Base-by-base conservation (phyloP, 805 yeast species). In the Yamadazyma nakazawae region DNA sequence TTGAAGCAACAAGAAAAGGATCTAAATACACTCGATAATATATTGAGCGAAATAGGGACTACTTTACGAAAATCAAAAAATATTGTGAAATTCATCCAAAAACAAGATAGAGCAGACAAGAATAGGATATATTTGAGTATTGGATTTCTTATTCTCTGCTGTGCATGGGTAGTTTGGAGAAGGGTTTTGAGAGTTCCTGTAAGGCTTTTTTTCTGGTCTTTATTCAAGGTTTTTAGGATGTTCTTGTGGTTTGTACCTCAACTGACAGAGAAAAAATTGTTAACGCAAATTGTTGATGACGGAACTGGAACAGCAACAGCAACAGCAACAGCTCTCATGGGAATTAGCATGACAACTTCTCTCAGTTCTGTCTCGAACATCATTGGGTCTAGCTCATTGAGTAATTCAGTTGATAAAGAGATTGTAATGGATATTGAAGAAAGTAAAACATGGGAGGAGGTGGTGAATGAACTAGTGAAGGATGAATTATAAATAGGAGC, bases 31-130 rank as follows among this genome's bases (percentile, higher is more conserved):
- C 61, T 78, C 46, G 72, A 78, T 45, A 68, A 68, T 12, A 69
- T 71, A 42, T 70, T 75, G 53, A 45, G 60, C 11, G 63, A 61
- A 16, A 74, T 79, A 56, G 68, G 67, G 18, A 66, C 63, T 34
- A 56, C 78, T 7, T 57, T 79, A 32, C 54, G 61, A 41, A 70
- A 63, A 43, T 74, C 81, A 0, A 69, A 67, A 39, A 68, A 68
- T 19, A 67, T 79, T 35, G 81, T 79, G 35, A 69, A 67, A 51
- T 69, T 74, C 41, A 78, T 79, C 36, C 81, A 79, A 50, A 76
- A 74, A 52, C 76, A 79, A 43, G 80, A 79, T 52, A 64, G 68
- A 44, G 61, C 66, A 3, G 83, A 79, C 51, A 69, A 77, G 47
- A 57, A 69, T 42, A 66, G 78, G 37, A 78, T 79, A 21, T 79